phyloP scores from a whole-genome alignment of 1,139 yeast genomes.

The Geotrichum reessii region DNA sequence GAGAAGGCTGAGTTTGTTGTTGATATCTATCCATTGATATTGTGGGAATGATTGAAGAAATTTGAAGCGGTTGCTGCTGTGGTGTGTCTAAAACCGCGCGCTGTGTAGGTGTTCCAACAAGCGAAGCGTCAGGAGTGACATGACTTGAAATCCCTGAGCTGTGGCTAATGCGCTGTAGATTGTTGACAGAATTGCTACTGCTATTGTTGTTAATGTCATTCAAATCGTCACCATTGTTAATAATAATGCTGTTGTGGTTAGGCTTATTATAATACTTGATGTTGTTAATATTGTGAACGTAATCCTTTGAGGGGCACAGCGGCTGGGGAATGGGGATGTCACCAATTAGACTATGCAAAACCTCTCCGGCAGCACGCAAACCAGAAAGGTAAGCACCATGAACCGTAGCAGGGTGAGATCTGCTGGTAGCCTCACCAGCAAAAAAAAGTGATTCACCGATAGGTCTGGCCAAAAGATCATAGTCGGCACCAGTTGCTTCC shows the following conservation, averaged over 20 bases:
- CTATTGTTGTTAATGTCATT: background rate
- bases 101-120: conserved; percentile 13
- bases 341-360: conserved; percentile 39
- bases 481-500: conserved; percentile 42
- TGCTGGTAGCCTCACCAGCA: conserved; percentile 44
- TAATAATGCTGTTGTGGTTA: background rate
- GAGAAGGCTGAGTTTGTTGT: background rate
- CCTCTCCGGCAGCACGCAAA: conserved; percentile 40
- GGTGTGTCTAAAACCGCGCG: background rate
- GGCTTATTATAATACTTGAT: conserved; percentile 5
- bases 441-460: conserved; percentile 37
- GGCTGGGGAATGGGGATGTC: conserved; percentile 39
- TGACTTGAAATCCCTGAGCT: conserved; percentile 10
- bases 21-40: conserved; percentile 5
- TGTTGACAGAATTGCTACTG: conserved; percentile 4
- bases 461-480: conserved; percentile 40
- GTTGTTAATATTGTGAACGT: conserved; percentile 5
- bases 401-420: conserved; percentile 42
- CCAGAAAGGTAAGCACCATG: conserved; percentile 45
- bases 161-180: background rate
- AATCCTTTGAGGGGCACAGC: conserved; percentile 32
- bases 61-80: conserved; percentile 8
- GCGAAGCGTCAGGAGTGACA: conserved; percentile 11
- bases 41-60: conserved; percentile 4
- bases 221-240: background rate